phyloP scores from a whole-genome alignment of 495 filamentous ascomycete species.

The Talaromyces wortmannii region DNA sequence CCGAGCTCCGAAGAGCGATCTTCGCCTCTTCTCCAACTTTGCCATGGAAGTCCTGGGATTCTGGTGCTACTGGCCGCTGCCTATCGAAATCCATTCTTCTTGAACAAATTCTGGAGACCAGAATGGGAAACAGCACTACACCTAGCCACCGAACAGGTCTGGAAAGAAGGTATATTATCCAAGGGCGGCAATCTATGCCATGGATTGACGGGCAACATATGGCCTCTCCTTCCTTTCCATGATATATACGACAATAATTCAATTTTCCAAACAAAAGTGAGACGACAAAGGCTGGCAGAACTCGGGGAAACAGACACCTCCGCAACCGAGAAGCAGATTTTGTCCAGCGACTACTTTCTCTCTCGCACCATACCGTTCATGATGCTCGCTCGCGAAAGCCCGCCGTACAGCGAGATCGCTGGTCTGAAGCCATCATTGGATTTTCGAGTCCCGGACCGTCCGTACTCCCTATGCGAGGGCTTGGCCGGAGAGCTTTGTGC shows the following conservation, averaged over 20 bases:
- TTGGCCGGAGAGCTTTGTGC: conserved; percentile 39
- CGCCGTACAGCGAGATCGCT: conserved; percentile 24
- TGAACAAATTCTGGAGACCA: conserved; percentile 25
- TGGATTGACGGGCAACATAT: conserved; percentile 39
- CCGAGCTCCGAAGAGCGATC: conserved; percentile 2
- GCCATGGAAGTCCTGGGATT: conserved; percentile 37
- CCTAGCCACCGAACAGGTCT: conserved; percentile 29
- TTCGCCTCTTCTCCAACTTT: conserved; percentile 37
- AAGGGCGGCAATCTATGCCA: conserved; percentile 43
- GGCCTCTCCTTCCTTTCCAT: conserved; percentile 29
- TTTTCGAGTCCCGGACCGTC: conserved; percentile 38
- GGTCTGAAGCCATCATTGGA: conserved; percentile 10
- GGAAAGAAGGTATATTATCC: conserved; percentile 40
- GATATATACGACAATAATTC: conserved; percentile 24
- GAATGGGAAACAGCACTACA: conserved; percentile 33
- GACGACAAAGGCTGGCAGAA: conserved; percentile 5
- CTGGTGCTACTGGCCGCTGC: conserved; percentile 28
- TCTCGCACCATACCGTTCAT: conserved; percentile 34
- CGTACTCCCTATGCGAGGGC: conserved; percentile 37
- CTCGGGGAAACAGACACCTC: not conserved
- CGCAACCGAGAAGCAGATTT: not conserved
- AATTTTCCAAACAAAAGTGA: conserved; percentile 13
- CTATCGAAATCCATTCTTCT: conserved; percentile 17
- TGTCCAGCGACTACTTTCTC: conserved; percentile 33
- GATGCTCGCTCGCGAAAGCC: conserved; percentile 31